Evolutionary conservation across 345 rosid species (phyloP).

Genomic region (Murraya koenigii): DNA sequence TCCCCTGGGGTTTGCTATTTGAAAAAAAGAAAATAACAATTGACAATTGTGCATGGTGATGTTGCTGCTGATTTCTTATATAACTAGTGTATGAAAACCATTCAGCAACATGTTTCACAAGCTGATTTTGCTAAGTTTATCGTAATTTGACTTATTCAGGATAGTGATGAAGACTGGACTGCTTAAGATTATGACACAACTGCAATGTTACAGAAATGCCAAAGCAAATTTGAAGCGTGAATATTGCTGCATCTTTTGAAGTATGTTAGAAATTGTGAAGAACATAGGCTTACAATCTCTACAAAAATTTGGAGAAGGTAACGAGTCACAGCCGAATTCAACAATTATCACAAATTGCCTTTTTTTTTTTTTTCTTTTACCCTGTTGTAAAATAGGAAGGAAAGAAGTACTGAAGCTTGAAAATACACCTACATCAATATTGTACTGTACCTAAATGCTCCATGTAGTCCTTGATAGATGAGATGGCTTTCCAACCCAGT

Average conservation of each 20-base stretch:
- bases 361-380: neutral
- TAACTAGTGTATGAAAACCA: neutral
- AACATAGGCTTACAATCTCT: neutral
- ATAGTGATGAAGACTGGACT: conserved; percentile 53
- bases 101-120: neutral
- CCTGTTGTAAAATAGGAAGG: neutral
- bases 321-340: neutral
- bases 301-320: neutral
- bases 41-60: neutral
- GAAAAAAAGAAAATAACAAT: neutral
- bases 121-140: neutral
- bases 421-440: neutral
- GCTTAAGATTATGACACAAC: conserved; percentile 23
- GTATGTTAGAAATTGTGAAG: neutral
- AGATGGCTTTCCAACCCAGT: neutral
- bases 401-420: neutral
- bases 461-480: too few species aligned
- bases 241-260: neutral
- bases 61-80: neutral
- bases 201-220: neutral
- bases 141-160: conserved; percentile 31
- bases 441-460: neutral
- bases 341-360: neutral
- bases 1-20: too few species aligned
- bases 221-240: neutral